Base-by-base conservation (phyloP, 1,284 basidiomycete species). In the Ceratobasidium sp. region DNA sequence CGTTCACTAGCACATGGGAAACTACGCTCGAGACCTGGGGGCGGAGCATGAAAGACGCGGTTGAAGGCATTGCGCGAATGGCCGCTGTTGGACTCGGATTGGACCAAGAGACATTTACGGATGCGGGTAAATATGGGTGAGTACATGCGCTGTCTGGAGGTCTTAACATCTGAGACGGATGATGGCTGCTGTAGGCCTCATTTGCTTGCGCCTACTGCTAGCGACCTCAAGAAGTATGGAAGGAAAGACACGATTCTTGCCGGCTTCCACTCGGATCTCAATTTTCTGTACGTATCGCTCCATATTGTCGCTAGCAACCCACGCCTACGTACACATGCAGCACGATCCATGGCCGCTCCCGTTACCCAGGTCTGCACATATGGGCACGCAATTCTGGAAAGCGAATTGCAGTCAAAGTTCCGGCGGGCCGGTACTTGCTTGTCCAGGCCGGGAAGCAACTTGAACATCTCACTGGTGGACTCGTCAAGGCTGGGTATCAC, bases 321-420 rank as follows among this genome's bases (percentile, higher is more conserved):
- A 53, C 56, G 46, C 11, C 46, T 37, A 34, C 31, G 6, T 48
- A 24, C 53, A 24, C 22, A 16, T n/a, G 14, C 16, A 78, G 76
- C 76, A 96, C 95, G 3, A 96, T 96, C 64, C 95, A 97, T 79
- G 95, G 95, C 27, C 90, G 92, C 69, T 96, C 94, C 5, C 87
- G 92, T 62, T 94, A 92, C 80, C 92, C 92, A 0, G 93, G 92
- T 14, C 83, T 95, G 56, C 88, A 96, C 80, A 92, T 97, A 66
- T 96, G 95, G 95, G 95, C 94, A 2, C 87, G 95, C 29, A 97
- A 98, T 79, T 90, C 91, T 0, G 95, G 95, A 29, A 94, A 92
- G 81, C 89, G 93, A 13, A 94, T 97, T 75, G 84, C 90, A 1
- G 94, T 96, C 34, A 88, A 86, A 79, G 94, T 97, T 68, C 94